Base-by-base conservation (phyloP, 371 early-diverging fungal species). In the Mortierella sp. region DNA sequence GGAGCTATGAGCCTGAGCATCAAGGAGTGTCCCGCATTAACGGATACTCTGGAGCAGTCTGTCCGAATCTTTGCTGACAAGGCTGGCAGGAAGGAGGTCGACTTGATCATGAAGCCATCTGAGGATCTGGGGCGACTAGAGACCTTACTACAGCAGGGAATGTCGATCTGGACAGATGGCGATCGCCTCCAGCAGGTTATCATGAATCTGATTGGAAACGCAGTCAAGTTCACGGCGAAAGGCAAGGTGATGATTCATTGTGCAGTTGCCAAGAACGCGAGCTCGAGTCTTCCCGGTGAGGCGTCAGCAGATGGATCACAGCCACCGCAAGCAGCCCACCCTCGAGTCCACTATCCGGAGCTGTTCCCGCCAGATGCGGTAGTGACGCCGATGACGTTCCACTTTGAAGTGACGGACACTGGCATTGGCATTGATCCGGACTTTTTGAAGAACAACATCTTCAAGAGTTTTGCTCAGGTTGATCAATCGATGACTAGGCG, bases 381-480 rank as follows among this genome's bases (percentile, higher is more conserved):
- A 18, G 81, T 84, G 49, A 68, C 76, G 7, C 74, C 77, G 14
- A 65, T 49, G 35, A 79, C 71, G 27, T 74, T 85, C 38, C 29
- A 79, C 29, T 72, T 85, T 32, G 85, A 85, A 27, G 82, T 85
- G 12, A 65, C 76, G 35, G 87, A 87, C 75, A 87, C 85, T 6
- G 85, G 85, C 24, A 85, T 81, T 76, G 88, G 89, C 16, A 88
- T 89, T 72, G 87, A 87, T 43, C 79, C 80, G 0, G 81, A 82
- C 49, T 88, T 84, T 68, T 72, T 84, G 54, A 82, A 82, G 77
- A 77, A 87, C 72, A 82, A 81, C 29, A 89, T 89, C 75, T 89
- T 87, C 74, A 87, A 89, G 76, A 88, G 88, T 68, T 89, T 89
- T 82, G 87, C 87, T 2, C 89, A 89, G 72, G 78, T 80, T 27